Conservation (phyloP, 352 stramenopile genomes). For the Thalassiosira gravida region DNA sequence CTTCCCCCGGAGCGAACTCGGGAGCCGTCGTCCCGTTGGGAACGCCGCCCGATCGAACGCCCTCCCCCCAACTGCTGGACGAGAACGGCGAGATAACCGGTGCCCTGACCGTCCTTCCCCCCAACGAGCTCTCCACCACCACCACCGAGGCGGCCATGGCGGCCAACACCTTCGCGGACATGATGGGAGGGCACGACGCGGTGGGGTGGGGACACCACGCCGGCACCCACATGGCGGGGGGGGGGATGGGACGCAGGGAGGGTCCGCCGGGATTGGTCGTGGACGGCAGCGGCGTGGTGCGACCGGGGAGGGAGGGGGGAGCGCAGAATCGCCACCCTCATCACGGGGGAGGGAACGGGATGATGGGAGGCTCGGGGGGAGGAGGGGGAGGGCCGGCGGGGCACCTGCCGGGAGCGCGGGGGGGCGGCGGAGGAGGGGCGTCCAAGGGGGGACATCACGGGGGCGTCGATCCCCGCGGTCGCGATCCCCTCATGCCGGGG, state of each 20-base stretch:
- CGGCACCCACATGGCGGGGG: too few species aligned
- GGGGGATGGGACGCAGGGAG: slow-evolving; percentile 8
- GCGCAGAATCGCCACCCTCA: too few species aligned
- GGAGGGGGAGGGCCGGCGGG: too few species aligned
- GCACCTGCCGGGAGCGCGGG: too few species aligned
- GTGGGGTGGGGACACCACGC: too few species aligned
- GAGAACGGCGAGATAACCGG: neutral
- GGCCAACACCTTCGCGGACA: slow-evolving; percentile 38
- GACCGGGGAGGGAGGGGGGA: neutral
- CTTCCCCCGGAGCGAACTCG: too few species aligned
- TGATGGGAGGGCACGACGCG: too few species aligned
- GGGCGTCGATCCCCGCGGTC: too few species aligned
- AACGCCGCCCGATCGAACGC: neutral
- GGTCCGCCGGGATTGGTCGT: slow-evolving; percentile 37
- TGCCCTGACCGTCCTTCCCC: slow-evolving; percentile 45
- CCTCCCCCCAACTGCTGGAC: neutral
- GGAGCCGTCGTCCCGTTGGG: neutral
- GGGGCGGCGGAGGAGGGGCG: too few species aligned
- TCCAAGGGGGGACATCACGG: too few species aligned
- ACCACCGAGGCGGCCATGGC: slow-evolving; percentile 46
- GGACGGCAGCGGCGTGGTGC: slow-evolving; percentile 40
- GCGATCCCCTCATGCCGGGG: too few species aligned
- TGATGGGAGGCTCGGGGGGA: neutral
- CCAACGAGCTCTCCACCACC: slow-evolving; percentile 50
- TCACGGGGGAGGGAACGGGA: slow-evolving; percentile 1